These are phyloP conservation scores for Peronospora farinosa DNA, from an alignment of 352 stramenopile genomes.

Conservation along the genomic window DNA sequence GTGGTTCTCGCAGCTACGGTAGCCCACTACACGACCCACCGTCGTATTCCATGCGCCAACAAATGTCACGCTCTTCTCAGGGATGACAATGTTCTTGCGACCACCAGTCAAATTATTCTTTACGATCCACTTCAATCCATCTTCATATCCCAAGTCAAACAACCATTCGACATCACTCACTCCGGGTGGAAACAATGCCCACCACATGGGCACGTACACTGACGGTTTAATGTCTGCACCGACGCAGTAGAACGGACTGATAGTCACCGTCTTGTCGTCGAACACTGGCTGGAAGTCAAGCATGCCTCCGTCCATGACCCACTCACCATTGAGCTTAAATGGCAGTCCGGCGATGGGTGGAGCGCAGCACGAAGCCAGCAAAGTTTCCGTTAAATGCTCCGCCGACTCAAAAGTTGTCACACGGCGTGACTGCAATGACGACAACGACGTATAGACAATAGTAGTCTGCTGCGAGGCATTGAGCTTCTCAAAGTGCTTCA, in stretches of 20 bases:
- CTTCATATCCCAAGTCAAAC: constrained; percentile 80
- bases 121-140: constrained; percentile 63
- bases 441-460: constrained; percentile 74
- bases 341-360: constrained; percentile 73
- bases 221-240: constrained; percentile 86
- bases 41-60: constrained; percentile 60
- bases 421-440: constrained; percentile 54
- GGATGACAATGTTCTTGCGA: constrained; percentile 40
- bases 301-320: constrained; percentile 82
- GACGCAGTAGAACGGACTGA: constrained; percentile 85
- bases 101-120: constrained; percentile 32
- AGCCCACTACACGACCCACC: constrained; percentile 70
- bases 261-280: constrained; percentile 61
- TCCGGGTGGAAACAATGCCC: constrained; percentile 40
- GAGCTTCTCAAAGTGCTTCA: constrained; percentile 48
- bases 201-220: constrained; percentile 55
- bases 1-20: constrained; percentile 57
- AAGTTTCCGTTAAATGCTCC: constrained; percentile 53
- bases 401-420: constrained; percentile 57
- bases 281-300: constrained; percentile 80
- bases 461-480: constrained; percentile 43
- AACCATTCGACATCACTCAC: constrained; percentile 74
- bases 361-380: constrained; percentile 78
- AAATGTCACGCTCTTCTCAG: constrained; percentile 47
- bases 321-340: constrained; percentile 77